These are phyloP conservation scores for Microsporum audouinii DNA, from an alignment of 2,329 filamentous ascomycete genomes.

Conservation along the genomic window DNA sequence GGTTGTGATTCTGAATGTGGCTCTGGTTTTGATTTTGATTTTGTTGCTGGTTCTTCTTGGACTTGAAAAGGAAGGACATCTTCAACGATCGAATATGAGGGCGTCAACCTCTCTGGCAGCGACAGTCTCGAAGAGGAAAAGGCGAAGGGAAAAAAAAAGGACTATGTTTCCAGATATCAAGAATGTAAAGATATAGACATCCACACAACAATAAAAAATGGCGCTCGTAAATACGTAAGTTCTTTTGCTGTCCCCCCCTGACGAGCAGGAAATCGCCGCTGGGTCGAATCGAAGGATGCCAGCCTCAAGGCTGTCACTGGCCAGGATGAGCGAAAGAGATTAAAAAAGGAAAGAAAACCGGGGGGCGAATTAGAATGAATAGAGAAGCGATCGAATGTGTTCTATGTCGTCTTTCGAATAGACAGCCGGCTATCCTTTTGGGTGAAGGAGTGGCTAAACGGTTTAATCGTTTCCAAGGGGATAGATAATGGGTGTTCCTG, in stretches of 20 bases:
- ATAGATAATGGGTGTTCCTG: neutral
- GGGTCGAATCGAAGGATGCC: neutral
- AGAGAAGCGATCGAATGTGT: neutral
- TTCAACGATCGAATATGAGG: slow-evolving; percentile 17
- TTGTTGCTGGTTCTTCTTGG: slow-evolving; percentile 55
- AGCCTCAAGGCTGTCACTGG: neutral
- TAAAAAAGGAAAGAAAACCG: neutral
- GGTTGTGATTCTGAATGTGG: neutral
- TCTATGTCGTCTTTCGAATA: neutral
- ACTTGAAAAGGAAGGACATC: slow-evolving; percentile 77
- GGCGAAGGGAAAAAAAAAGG: neutral
- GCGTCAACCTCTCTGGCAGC: neutral
- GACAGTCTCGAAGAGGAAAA: neutral
- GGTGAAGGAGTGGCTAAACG: neutral
- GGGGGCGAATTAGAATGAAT: neutral
- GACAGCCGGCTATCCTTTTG: neutral
- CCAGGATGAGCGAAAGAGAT: neutral
- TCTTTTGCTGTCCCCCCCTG: neutral
- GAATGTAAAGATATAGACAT: neutral
- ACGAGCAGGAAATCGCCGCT: neutral
- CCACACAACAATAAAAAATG: neutral
- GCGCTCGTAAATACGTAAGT: neutral
- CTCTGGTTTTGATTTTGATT: neutral
- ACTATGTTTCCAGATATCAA: neutral
- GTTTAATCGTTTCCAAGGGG: neutral